These are phyloP conservation scores for Raphanus hybrid DNA, from an alignment of 441 rosid species.

Conservation along the genomic window DNA sequence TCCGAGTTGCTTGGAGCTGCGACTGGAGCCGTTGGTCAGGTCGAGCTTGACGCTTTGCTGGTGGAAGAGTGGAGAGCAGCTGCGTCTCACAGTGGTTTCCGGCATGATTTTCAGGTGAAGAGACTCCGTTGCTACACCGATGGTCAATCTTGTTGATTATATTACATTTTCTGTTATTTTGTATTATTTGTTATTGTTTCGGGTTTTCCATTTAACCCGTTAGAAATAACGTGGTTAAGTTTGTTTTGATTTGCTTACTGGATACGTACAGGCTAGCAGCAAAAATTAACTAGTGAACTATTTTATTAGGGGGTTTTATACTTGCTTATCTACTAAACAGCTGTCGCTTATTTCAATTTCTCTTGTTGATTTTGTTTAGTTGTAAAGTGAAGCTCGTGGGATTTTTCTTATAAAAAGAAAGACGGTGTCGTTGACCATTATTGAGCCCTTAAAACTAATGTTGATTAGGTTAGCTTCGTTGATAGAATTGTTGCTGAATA, in stretches of 20 bases:
- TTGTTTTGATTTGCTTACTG: slow-evolving; percentile 35
- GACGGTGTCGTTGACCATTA: slow-evolving; percentile 29
- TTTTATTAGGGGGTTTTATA: slow-evolving; percentile 12
- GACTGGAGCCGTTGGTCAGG: slow-evolving; percentile 47
- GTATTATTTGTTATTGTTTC: slow-evolving; percentile 15
- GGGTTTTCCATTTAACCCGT: slow-evolving; percentile 28
- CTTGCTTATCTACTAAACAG: slow-evolving; percentile 35
- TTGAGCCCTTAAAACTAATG: not conserved
- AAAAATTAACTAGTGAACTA: slow-evolving; percentile 29
- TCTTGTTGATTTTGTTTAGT: slow-evolving; percentile 9
- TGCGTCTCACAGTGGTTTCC: slow-evolving; percentile 56
- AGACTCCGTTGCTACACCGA: slow-evolving; percentile 60
- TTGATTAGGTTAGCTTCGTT: not conserved
- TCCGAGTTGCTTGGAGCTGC: slow-evolving; percentile 43
- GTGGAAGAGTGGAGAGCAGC: slow-evolving; percentile 67
- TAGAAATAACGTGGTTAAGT: slow-evolving; percentile 39
- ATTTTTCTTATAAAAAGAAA: slow-evolving; percentile 29
- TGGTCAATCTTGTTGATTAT: slow-evolving; percentile 52
- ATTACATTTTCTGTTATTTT: not conserved
- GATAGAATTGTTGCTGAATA: too few species aligned
- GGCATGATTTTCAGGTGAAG: slow-evolving; percentile 63
- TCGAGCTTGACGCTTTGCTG: slow-evolving; percentile 55
- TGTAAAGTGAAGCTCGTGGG: slow-evolving; percentile 40
- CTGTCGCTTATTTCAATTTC: slow-evolving; percentile 25
- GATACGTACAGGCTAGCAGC: slow-evolving; percentile 44